Conservation (phyloP, 2,329 filamentous ascomycete genomes). For the Microdochium trichocladiopsis region DNA sequence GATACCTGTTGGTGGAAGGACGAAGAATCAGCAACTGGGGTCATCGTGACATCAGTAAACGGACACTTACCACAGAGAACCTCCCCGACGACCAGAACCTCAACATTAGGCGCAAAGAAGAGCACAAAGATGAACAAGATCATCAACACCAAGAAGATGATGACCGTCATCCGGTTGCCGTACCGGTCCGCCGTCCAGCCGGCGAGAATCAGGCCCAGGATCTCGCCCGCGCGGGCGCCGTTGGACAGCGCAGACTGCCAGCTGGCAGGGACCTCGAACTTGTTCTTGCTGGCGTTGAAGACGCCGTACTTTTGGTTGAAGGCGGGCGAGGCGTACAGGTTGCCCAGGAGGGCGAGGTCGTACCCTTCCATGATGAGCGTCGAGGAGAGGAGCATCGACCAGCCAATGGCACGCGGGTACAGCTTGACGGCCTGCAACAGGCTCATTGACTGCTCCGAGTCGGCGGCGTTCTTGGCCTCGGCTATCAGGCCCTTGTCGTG, state of each 20-base stretch:
- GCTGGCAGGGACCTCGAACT: slow-evolving; percentile 40
- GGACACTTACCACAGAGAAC: slow-evolving; percentile 31
- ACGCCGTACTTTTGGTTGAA: slow-evolving; percentile 40
- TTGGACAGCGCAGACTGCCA: slow-evolving; percentile 53
- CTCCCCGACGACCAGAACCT: slow-evolving; percentile 39
- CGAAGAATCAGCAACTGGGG: slow-evolving; percentile 29
- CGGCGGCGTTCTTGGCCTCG: slow-evolving; percentile 32
- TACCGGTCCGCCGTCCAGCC: slow-evolving; percentile 43
- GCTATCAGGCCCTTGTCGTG: slow-evolving; percentile 13
- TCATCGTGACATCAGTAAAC: too few species aligned
- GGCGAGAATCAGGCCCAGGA: slow-evolving; percentile 47
- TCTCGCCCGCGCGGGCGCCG: slow-evolving; percentile 44
- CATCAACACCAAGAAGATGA: slow-evolving; percentile 37
- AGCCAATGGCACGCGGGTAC: slow-evolving; percentile 39
- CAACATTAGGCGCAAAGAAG: slow-evolving; percentile 42
- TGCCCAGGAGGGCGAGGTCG: slow-evolving; percentile 41
- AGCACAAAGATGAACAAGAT: slow-evolving; percentile 43
- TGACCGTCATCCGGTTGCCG: slow-evolving; percentile 42
- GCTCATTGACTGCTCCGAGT: slow-evolving; percentile 32
- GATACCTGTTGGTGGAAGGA: slow-evolving; percentile 27
- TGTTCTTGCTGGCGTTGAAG: slow-evolving; percentile 20
- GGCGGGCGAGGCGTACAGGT: slow-evolving; percentile 37
- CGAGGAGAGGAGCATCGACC: slow-evolving; percentile 36
- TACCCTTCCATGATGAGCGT: slow-evolving; percentile 45
- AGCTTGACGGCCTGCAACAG: slow-evolving; percentile 29